phyloP scores from a whole-genome alignment of 352 stramenopile species.

The Pythium utonaiense region DNA sequence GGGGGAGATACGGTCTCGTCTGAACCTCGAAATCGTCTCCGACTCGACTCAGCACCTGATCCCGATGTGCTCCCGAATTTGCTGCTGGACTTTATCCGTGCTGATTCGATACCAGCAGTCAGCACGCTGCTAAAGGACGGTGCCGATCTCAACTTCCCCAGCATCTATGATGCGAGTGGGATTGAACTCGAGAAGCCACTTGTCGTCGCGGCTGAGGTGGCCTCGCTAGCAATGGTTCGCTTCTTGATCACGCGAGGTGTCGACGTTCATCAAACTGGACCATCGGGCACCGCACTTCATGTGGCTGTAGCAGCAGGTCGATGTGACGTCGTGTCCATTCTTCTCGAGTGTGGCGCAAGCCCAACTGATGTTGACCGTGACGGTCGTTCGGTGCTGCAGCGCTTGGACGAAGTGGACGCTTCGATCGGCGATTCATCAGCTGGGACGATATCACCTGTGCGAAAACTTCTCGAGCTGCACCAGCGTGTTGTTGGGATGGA shows the following conservation, averaged over 20 bases:
- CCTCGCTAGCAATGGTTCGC: conserved; percentile 69
- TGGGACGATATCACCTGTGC: conserved; percentile 35
- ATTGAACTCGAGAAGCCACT: conserved; percentile 67
- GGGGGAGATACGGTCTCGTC: not conserved
- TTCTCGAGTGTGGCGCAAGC: conserved; percentile 73
- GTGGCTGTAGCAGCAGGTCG: conserved; percentile 50
- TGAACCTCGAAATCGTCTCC: conserved; percentile 24
- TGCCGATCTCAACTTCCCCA: conserved; percentile 62
- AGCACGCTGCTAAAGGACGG: conserved; percentile 71
- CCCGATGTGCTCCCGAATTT: conserved; percentile 57
- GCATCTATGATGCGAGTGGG: conserved; percentile 38
- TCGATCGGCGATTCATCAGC: not conserved
- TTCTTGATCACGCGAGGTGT: conserved; percentile 76
- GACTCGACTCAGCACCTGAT: conserved; percentile 53
- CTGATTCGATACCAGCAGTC: conserved; percentile 70
- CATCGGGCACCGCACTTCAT: conserved; percentile 60
- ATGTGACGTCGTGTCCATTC: conserved; percentile 73
- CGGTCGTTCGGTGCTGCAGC: conserved; percentile 50
- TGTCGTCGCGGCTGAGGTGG: conserved; percentile 50
- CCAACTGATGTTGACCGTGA: conserved; percentile 44
- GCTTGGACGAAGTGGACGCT: conserved; percentile 24
- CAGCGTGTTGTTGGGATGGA: conserved; percentile 24
- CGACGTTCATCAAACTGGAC: conserved; percentile 55
- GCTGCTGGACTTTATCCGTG: conserved; percentile 69
- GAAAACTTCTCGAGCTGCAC: conserved; percentile 55